These are phyloP conservation scores for Trichoderma atroviride DNA, from an alignment of 2,329 filamentous ascomycete species.

Conservation along the genomic window DNA sequence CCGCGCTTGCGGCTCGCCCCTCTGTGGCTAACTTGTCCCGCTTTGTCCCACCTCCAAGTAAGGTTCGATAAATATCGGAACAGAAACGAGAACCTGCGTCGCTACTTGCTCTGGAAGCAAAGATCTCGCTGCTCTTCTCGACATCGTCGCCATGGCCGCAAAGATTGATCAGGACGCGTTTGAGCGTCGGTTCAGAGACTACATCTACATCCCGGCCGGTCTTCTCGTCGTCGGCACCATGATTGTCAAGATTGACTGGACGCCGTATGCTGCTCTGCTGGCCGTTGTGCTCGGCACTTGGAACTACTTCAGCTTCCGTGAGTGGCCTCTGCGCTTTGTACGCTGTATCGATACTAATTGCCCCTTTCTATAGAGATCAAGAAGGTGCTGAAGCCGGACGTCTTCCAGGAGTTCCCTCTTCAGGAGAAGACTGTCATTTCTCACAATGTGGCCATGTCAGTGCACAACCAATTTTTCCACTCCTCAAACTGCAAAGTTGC, in stretches of 20 bases:
- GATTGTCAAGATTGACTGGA: conserved; percentile 78
- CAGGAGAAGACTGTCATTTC: conserved; percentile 94
- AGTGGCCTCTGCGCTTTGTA: conserved; percentile 41
- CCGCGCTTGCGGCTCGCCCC: conserved; percentile 12
- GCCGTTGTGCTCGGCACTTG: conserved; percentile 67
- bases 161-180: conserved; percentile 39
- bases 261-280: conserved; percentile 68
- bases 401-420: conserved; percentile 90
- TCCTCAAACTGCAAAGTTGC: neutral
- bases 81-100: neutral
- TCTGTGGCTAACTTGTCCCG: conserved; percentile 23
- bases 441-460: conserved; percentile 93
- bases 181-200: conserved; percentile 70
- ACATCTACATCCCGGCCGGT: conserved; percentile 80
- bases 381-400: conserved; percentile 82
- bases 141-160: conserved; percentile 33
- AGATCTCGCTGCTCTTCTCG: neutral
- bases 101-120: neutral
- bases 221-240: conserved; percentile 75
- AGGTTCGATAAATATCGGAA: conserved; percentile 2
- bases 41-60: conserved; percentile 14
- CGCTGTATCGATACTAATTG: conserved; percentile 26
- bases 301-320: conserved; percentile 74
- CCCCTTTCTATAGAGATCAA: conserved; percentile 60
- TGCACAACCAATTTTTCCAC: neutral